Evolutionary conservation across 257 asterid genomes (phyloP).

Genomic region (Jacaranda mimosifolia): DNA sequence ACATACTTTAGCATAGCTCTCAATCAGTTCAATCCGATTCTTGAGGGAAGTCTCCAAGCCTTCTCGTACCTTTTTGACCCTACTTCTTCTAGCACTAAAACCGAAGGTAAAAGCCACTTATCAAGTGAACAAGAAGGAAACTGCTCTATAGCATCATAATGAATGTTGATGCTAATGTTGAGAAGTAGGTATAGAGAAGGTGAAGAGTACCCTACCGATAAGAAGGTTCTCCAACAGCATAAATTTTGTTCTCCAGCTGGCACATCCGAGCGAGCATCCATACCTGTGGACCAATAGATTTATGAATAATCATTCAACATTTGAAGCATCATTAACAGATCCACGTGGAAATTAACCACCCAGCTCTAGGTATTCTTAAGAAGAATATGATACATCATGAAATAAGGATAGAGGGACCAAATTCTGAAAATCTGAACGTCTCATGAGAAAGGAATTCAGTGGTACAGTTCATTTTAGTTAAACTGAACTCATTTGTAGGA

Average conservation of each 20-base stretch:
- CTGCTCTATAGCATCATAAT: conserved; percentile 2
- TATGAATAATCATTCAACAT: background rate
- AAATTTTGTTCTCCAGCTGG: conserved; percentile 91
- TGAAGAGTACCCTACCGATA: conserved; percentile 61
- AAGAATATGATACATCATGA: background rate
- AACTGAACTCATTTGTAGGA: background rate
- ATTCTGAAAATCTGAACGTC: background rate
- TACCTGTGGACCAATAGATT: conserved; percentile 52
- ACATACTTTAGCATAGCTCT: conserved; percentile 93
- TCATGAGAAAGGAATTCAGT: background rate
- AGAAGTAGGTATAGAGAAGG: conserved; percentile 19
- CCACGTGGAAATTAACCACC: conserved; percentile 2
- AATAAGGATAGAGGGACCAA: background rate
- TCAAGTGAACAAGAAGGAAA: background rate
- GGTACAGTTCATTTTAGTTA: background rate
- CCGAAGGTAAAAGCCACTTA: conserved; percentile 12
- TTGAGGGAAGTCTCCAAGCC: conserved; percentile 76
- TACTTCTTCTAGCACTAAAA: conserved; percentile 79
- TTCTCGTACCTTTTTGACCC: conserved; percentile 82
- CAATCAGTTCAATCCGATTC: conserved; percentile 90
- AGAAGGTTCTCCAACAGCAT: conserved; percentile 95
- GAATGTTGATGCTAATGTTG: conserved; percentile 6
- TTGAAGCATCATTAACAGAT: conserved; percentile 22
- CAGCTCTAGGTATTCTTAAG: background rate
- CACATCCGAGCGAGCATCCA: conserved; percentile 99